These are phyloP conservation scores for Peribolospora baueri DNA, from an alignment of 768 basidiomycete genomes.

Conservation along the genomic window DNA sequence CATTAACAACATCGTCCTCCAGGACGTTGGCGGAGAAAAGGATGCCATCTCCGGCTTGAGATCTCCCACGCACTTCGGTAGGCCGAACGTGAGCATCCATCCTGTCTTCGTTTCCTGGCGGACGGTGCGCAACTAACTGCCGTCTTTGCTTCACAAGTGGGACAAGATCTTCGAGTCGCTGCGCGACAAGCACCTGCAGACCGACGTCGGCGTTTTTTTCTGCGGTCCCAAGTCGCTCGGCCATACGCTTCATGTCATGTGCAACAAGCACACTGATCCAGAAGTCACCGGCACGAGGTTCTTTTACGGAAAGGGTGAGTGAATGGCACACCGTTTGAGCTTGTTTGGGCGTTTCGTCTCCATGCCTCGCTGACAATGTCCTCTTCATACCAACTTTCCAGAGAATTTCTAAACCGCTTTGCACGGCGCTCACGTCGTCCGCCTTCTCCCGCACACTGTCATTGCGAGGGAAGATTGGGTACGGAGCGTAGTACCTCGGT, in stretches of 20 bases:
- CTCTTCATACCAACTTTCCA: too few relatives aligned
- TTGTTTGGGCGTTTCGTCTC: too few relatives aligned
- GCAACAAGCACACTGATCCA: conserved; percentile 61
- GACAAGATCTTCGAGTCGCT: conserved; percentile 29
- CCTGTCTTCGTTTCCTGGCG: too few relatives aligned
- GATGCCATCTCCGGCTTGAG: conserved; percentile 73
- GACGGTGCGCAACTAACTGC: conserved; percentile 30
- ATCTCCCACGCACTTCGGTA: conserved; percentile 76
- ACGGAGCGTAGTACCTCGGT: too few relatives aligned
- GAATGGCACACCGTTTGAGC: too few relatives aligned
- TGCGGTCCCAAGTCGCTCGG: conserved; percentile 30
- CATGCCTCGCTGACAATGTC: too few relatives aligned
- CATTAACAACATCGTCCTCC: conserved; percentile 64
- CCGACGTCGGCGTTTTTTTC: conserved; percentile 44
- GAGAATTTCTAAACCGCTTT: too few relatives aligned
- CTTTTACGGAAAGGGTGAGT: conserved; percentile 53
- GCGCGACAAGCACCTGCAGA: conserved; percentile 56
- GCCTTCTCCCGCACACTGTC: too few relatives aligned
- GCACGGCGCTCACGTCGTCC: too few relatives aligned
- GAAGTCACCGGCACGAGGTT: conserved; percentile 43
- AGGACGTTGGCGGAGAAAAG: conserved; percentile 77
- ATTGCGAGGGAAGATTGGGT: too few relatives aligned
- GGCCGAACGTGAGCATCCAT: conserved; percentile 33
- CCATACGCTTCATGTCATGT: conserved; percentile 40
- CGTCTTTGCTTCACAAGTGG: conserved; percentile 12